Evolutionary conservation across 202 grass and related monocot genomes (phyloP).

Genomic region (Elaeis oleifera): DNA sequence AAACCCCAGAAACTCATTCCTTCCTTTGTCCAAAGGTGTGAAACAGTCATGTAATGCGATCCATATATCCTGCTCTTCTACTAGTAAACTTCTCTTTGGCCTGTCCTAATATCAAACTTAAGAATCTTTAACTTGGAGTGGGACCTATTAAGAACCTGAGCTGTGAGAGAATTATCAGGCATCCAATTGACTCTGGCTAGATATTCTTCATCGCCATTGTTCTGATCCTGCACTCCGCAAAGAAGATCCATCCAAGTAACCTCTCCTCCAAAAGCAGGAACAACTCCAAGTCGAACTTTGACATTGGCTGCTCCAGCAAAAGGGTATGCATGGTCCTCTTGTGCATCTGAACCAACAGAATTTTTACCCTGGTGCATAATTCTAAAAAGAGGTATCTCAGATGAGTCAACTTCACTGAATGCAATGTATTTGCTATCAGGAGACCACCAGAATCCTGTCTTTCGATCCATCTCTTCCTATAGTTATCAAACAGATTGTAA

Average conservation of each 20-base stretch:
- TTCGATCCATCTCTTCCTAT: slow-evolving; percentile 99
- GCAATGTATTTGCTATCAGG: slow-evolving; percentile 83
- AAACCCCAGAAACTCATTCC: slow-evolving; percentile 65
- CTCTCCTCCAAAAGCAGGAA: slow-evolving; percentile 59
- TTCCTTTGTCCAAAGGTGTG: slow-evolving; percentile 67
- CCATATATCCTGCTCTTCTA: slow-evolving; percentile 75
- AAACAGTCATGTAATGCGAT: slow-evolving; percentile 94
- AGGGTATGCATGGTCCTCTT: slow-evolving; percentile 96
- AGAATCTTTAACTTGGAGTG: slow-evolving; percentile 85
- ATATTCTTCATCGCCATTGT: slow-evolving; percentile 68
- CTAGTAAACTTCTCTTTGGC: slow-evolving; percentile 64
- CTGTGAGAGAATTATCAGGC: slow-evolving; percentile 63
- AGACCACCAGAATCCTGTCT: slow-evolving; percentile 99
- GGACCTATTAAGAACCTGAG: slow-evolving; percentile 81
- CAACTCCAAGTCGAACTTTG: slow-evolving; percentile 77
- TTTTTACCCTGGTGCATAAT: slow-evolving; percentile 98
- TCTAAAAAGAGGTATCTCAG: slow-evolving; percentile 86
- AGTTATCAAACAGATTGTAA: slow-evolving; percentile 4
- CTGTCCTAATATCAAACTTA: slow-evolving; percentile 70
- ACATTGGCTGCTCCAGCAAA: slow-evolving; percentile 92
- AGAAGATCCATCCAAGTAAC: slow-evolving; percentile 91
- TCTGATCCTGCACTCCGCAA: slow-evolving; percentile 45
- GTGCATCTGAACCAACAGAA: slow-evolving; percentile 64
- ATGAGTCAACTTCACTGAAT: slow-evolving; percentile 86
- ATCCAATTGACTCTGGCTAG: slow-evolving; percentile 93